phyloP scores from a whole-genome alignment of 2,329 filamentous ascomycete species.

The Cadophora sp. region DNA sequence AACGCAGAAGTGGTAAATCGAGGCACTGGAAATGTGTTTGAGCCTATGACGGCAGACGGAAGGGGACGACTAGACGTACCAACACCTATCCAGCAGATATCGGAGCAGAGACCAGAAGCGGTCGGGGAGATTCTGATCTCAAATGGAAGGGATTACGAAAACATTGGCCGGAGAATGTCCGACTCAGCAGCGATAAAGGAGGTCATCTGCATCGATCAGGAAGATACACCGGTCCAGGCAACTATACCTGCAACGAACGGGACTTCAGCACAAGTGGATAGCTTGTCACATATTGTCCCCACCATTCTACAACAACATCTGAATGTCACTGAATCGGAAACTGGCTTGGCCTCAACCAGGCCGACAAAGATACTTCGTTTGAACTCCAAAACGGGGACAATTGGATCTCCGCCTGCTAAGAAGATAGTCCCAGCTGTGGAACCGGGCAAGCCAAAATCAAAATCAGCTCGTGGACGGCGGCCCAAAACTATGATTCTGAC shows the following conservation, averaged over 20 bases:
- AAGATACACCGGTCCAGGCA: background rate
- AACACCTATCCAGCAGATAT: background rate
- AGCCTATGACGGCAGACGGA: too few species aligned
- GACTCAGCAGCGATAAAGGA: background rate
- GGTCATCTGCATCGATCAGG: background rate
- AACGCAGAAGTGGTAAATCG: background rate
- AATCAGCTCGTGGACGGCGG: slow-evolving; percentile 47
- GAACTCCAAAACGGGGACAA: slow-evolving; percentile 66
- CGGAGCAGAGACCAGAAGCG: background rate
- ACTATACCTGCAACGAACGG: background rate
- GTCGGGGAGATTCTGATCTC: background rate
- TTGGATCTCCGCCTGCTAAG: slow-evolving; percentile 64
- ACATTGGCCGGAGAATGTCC: background rate
- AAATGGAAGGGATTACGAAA: background rate
- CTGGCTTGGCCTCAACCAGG: slow-evolving; percentile 34
- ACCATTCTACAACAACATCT: background rate
- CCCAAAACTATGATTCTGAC: slow-evolving; percentile 54
- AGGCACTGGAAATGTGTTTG: background rate
- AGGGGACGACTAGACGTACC: background rate
- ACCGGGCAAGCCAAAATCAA: slow-evolving; percentile 22
- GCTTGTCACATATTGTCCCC: too few species aligned
- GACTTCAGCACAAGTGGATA: too few species aligned
- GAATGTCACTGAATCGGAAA: background rate
- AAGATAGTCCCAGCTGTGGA: slow-evolving; percentile 47
- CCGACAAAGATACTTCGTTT: slow-evolving; percentile 60